Evolutionary conservation across 495 filamentous ascomycete genomes (phyloP), one percentile per base, ranked within the genome.

Genomic region (Lasiosphaeriaceae sp.): DNA sequence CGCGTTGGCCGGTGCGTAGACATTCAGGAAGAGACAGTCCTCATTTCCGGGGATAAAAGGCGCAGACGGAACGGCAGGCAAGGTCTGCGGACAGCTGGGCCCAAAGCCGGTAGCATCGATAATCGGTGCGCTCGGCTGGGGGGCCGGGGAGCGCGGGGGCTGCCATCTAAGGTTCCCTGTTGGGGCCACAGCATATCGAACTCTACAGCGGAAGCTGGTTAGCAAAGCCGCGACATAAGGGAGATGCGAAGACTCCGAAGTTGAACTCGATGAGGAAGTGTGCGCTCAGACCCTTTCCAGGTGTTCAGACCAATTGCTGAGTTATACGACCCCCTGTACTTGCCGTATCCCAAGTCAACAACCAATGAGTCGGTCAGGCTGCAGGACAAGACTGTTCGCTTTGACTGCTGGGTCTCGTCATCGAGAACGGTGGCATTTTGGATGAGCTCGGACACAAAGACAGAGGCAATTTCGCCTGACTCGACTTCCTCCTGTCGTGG

Each of bases 11-110:
- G 76, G 76, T 11, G 72, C 71, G 24, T 63, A 58, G 14, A 79
- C 64, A 50, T 74, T 76, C 17, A 79, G 53, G 51, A 74, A 77
- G 2, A 79, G 70, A 24, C 74, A 77, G 52, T 77, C 73, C 52
- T 76, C 73, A 29, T 67, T 54, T 11, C 62, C 66, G 6, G 62
- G 59, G 23, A 62, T 37, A 49, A 49, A 54, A 12, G 57, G 21
- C 0, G 47, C 39, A 17, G 17, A n/a, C 16, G 57, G 62, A 0
- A 67, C 50, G 4, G 59, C 20, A 8, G 64, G 66, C 17, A 52
- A 9, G 17, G 50, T 5, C 41, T 65, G 62, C 14, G 64, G 64
- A 54, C 66, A 69, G 2, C 35, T 47, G 31, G 52, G 34, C 7
- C 64, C 65, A 12, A 57, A 53, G 19, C n/a, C 19, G 2, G 21